Conservation (phyloP, 108 stramenopile genomes). For the Pseudonitzschia delicatissima region DNA sequence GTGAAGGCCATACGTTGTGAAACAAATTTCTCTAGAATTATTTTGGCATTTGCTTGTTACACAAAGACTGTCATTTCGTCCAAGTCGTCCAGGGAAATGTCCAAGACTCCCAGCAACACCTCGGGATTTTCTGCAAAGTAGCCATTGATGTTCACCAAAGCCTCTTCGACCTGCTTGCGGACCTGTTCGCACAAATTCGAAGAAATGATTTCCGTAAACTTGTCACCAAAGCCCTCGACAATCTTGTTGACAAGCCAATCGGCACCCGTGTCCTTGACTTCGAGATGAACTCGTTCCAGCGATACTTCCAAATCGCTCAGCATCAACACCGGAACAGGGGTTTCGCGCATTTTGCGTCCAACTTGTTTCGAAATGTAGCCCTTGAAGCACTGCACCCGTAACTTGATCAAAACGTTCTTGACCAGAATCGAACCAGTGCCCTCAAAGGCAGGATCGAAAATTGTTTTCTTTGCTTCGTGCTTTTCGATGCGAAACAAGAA, state of each 20-base stretch:
- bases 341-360: conserved; percentile 19
- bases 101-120: conserved; percentile 61
- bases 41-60: background rate
- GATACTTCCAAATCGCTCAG: conserved; percentile 55
- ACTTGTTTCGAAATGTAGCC: conserved; percentile 34
- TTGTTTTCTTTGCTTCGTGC: conserved; percentile 36
- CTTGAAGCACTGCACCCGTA: conserved; percentile 72
- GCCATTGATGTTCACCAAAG: conserved; percentile 66
- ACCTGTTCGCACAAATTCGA: conserved; percentile 75
- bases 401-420: conserved; percentile 68
- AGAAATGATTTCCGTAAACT: conserved; percentile 64
- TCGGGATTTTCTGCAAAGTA: conserved; percentile 74
- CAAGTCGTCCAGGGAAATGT: conserved; percentile 73
- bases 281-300: conserved; percentile 60
- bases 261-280: conserved; percentile 64
- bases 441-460: conserved; percentile 87
- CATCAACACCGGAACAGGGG: conserved; percentile 54
- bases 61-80: conserved; percentile 43
- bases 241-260: conserved; percentile 80
- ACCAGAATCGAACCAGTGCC: conserved; percentile 61
- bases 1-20: too few species aligned
- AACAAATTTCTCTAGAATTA: too few species aligned
- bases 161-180: conserved; percentile 44
- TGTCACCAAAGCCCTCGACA: conserved; percentile 65
- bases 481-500: conserved; percentile 82